Base-by-base conservation (phyloP, 1,139 yeast species). In the Candida sp. region DNA sequence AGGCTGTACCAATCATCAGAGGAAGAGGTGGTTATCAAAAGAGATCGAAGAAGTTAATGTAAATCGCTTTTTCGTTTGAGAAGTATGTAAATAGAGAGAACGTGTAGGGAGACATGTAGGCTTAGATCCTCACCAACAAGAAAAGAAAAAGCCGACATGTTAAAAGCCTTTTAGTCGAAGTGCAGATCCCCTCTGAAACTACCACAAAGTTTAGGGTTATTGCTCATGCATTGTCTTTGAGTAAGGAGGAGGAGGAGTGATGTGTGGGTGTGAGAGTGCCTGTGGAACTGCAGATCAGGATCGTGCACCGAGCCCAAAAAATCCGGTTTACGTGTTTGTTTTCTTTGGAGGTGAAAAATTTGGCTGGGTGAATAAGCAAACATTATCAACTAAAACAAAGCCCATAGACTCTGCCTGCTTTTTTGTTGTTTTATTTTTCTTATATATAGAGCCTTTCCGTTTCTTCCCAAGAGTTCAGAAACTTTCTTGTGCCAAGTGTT, bases 11-110 rank as follows among this genome's bases (percentile, higher is more conserved):
- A 0, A 72, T 73, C 4, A 65, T 79, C 43, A 73, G 71, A 56
- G 84, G 84, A 11, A 68, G 84, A 54, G 84, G 83, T 3, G 84
- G 84, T 1, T 72, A 75, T 54, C 84, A 79, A 57, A 78, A 75
- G 59, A 64, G 81, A 54, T 67, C 80, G 0, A 77, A 75, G 59
- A 72, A 74, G 47, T 60, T 58, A 42, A 68, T 69, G 69, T 67
- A 53, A 43, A 12, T 34, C 23, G 38, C 7, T 17, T 12, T 17
- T 32, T 17, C 17, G 17, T 17, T 17, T 17, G 17, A 17, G 17
- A 25, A 34, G 9, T 9, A 38, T 26, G 23, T 38, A 38, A 38
- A 26, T 38, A 38, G 42, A 26, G 42, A 26, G 28, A 9, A 26
- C 17, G n/a, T 38, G 22, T n/a, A 25, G 3, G 25, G 4, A 23